Evolutionary conservation across 2,329 filamentous ascomycete species (phyloP).

Genomic region (Penicillium sp.): DNA sequence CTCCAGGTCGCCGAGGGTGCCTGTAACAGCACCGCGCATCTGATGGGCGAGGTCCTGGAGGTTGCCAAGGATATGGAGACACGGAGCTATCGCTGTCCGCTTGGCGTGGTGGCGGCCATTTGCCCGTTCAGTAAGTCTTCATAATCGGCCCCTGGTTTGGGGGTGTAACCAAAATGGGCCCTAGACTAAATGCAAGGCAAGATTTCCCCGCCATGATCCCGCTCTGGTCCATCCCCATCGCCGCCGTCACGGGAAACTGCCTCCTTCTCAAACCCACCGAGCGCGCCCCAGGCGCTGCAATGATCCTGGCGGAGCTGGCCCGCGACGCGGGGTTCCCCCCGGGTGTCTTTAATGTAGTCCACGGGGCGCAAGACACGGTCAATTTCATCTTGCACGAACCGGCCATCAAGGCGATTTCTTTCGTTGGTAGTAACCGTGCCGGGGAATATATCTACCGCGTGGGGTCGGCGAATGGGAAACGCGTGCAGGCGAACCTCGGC

Average conservation of each 20-base stretch:
- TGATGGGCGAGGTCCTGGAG: slow-evolving; percentile 69
- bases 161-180: slow-evolving; percentile 3
- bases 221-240: slow-evolving; percentile 69
- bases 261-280: slow-evolving; percentile 70
- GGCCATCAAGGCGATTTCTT: slow-evolving; percentile 70
- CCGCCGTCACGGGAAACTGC: slow-evolving; percentile 68
- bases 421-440: slow-evolving; percentile 70
- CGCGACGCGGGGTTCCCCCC: slow-evolving; percentile 68
- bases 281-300: slow-evolving; percentile 67
- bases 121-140: slow-evolving; percentile 65
- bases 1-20: slow-evolving; percentile 70
- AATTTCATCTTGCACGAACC: slow-evolving; percentile 73
- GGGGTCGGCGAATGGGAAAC: slow-evolving; percentile 70
- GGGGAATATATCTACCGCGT: slow-evolving; percentile 72
- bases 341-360: slow-evolving; percentile 70
- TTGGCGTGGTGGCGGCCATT: slow-evolving; percentile 69
- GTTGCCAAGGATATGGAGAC: slow-evolving; percentile 75
- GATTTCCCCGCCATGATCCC: slow-evolving; percentile 75
- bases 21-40: slow-evolving; percentile 69
- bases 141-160: too few species aligned
- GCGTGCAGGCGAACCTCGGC: slow-evolving; percentile 71
- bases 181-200: slow-evolving; percentile 34
- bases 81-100: slow-evolving; percentile 66
- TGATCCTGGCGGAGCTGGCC: slow-evolving; percentile 69
- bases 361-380: slow-evolving; percentile 67